Evolutionary conservation across 768 basidiomycete genomes (phyloP).

Genomic region (Mycena vulgaris): DNA sequence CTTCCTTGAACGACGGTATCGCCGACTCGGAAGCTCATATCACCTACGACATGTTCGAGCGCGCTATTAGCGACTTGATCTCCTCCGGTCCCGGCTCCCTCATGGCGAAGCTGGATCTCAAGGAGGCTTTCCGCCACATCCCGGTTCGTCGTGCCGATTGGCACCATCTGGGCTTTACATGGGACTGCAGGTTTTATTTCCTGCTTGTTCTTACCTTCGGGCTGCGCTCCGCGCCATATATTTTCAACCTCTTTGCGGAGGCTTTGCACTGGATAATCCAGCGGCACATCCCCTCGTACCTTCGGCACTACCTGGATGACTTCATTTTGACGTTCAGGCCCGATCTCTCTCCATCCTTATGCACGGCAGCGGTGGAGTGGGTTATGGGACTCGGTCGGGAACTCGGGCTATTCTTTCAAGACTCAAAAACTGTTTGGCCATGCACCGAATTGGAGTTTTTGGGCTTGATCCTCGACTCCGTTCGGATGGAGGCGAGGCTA

Average conservation of each 20-base stretch:
- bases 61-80: constrained; percentile 42
- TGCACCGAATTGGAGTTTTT: constrained; percentile 43
- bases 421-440: constrained; percentile 46
- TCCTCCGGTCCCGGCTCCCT: constrained; percentile 45
- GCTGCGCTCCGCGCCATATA: constrained; percentile 47
- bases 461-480: constrained; percentile 43
- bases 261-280: constrained; percentile 32
- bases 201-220: constrained; percentile 52
- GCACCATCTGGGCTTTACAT: constrained; percentile 51
- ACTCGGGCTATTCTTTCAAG: constrained; percentile 38
- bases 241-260: too few species aligned
- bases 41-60: constrained; percentile 46
- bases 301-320: background rate
- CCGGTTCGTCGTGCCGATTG: constrained; percentile 48
- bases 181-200: constrained; percentile 47
- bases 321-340: background rate
- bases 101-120: constrained; percentile 40
- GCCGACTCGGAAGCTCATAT: constrained; percentile 47
- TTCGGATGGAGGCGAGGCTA: constrained; percentile 51
- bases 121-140: constrained; percentile 56
- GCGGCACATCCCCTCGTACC: background rate
- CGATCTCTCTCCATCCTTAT: background rate
- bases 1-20: constrained; percentile 50
- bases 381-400: background rate
- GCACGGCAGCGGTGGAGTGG: background rate